Evolutionary conservation across 345 rosid species (phyloP).

Genomic region (Gossypium bickii): DNA sequence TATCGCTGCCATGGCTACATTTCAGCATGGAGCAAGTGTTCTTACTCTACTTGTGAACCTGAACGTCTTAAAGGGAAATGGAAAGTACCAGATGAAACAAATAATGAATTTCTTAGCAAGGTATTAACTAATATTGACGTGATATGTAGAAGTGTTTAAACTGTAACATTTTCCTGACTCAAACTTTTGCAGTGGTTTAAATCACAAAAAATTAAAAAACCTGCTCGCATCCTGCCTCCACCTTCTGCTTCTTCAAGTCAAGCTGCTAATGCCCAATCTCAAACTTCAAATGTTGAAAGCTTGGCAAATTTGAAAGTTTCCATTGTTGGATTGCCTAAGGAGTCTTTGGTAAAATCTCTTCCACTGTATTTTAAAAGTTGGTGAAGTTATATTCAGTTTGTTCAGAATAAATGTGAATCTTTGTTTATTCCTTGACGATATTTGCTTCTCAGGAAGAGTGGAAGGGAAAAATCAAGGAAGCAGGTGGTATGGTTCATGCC

Average conservation of each 20-base stretch:
- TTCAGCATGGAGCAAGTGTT: conserved; percentile 93
- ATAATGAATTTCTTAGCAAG: conserved; percentile 64
- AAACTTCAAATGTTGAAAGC: conserved; percentile 50
- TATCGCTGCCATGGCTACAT: conserved; percentile 69
- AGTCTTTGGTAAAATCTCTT: conserved; percentile 45
- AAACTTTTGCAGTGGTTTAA: conserved; percentile 72
- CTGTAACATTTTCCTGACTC: conserved; percentile 16
- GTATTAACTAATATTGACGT: conserved; percentile 25
- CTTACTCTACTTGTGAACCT: conserved; percentile 69
- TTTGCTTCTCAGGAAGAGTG: conserved; percentile 62
- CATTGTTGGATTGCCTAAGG: conserved; percentile 56
- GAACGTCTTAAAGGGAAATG: conserved; percentile 69
- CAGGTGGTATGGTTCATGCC: conserved; percentile 68
- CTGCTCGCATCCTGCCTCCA: conserved; percentile 55
- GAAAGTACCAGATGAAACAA: conserved; percentile 71
- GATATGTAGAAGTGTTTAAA: conserved; percentile 11
- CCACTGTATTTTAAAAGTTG: neutral
- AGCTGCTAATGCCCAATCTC: conserved; percentile 39
- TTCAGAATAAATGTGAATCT: neutral
- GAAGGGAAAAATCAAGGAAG: conserved; percentile 69
- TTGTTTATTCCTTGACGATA: conserved; percentile 20
- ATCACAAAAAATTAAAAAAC: conserved; percentile 67
- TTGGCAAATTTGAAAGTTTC: conserved; percentile 69
- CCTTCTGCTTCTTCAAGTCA: conserved; percentile 40
- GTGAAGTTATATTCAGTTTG: neutral